These are phyloP conservation scores for Penicillium tannophilum DNA, from an alignment of 495 filamentous ascomycete species.

Conservation along the genomic window DNA sequence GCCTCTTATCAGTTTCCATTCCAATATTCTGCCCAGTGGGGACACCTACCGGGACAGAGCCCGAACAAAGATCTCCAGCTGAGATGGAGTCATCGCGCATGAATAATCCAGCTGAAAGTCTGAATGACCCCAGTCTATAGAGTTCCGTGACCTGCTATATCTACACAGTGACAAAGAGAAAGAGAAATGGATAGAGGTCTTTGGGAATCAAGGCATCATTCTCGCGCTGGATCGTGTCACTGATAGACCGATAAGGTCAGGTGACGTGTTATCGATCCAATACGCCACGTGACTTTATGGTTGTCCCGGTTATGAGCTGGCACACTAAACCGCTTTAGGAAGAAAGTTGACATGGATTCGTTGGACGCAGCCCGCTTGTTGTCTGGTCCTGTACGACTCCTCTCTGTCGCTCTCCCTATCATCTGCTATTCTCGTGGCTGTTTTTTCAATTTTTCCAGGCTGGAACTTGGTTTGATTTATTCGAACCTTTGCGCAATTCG, in stretches of 20 bases:
- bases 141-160: not conserved
- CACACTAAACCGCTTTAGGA: constrained; percentile 42
- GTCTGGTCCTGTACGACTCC: constrained; percentile 23
- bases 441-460: constrained; percentile 14
- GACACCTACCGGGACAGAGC: constrained; percentile 46
- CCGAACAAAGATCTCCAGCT: constrained; percentile 41
- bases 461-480: constrained; percentile 1
- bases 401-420: constrained; percentile 11
- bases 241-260: constrained; percentile 10
- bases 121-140: not conserved
- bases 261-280: constrained; percentile 21
- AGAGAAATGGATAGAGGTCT: not conserved
- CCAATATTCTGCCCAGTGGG: not conserved
- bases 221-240: not conserved
- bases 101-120: not conserved
- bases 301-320: constrained; percentile 48
- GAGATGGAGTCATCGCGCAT: constrained; percentile 18
- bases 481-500: not conserved
- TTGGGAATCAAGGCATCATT: not conserved
- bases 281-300: constrained; percentile 22
- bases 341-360: constrained; percentile 40
- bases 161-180: not conserved
- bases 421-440: not conserved
- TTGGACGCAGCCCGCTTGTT: constrained; percentile 30
- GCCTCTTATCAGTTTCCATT: constrained; percentile 16